Evolutionary conservation across 495 filamentous ascomycete species (phyloP).

Genomic region (Neurospora sp.): DNA sequence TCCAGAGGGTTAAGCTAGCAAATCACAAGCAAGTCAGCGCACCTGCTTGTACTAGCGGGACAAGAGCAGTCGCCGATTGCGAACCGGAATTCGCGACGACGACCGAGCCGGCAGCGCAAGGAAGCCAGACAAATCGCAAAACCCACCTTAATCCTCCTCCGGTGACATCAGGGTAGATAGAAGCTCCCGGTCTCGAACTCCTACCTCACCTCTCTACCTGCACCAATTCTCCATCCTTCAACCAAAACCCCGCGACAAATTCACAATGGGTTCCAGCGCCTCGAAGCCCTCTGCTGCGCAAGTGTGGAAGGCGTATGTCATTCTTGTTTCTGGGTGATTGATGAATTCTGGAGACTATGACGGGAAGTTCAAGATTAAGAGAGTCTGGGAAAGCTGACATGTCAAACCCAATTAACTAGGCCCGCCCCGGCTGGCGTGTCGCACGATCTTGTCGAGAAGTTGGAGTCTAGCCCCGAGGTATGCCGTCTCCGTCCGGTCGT

Average conservation of each 20-base stretch:
- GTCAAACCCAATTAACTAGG: slow-evolving; percentile 34
- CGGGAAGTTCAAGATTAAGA: background rate
- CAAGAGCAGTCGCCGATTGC: background rate
- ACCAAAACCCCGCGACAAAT: background rate
- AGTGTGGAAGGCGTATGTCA: slow-evolving; percentile 38
- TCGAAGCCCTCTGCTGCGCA: slow-evolving; percentile 36
- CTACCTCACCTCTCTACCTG: background rate
- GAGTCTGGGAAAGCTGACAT: background rate
- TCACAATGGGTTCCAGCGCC: slow-evolving; percentile 38
- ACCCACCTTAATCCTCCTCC: background rate
- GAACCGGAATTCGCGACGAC: background rate
- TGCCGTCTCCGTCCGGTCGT: slow-evolving; percentile 10
- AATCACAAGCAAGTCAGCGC: background rate
- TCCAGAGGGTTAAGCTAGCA: background rate
- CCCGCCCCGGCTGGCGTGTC: slow-evolving; percentile 80
- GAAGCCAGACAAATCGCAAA: background rate
- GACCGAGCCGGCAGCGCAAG: background rate
- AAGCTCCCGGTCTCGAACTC: background rate
- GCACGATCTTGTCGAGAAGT: slow-evolving; percentile 65
- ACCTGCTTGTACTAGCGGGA: background rate
- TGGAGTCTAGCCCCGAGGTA: slow-evolving; percentile 83
- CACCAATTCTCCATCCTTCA: background rate
- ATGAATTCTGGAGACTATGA: background rate
- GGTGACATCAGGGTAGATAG: background rate
- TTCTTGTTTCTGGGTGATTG: background rate